These are phyloP conservation scores for Guyanaporus albipodus DNA, from an alignment of 768 basidiomycete genomes.

Conservation along the genomic window DNA sequence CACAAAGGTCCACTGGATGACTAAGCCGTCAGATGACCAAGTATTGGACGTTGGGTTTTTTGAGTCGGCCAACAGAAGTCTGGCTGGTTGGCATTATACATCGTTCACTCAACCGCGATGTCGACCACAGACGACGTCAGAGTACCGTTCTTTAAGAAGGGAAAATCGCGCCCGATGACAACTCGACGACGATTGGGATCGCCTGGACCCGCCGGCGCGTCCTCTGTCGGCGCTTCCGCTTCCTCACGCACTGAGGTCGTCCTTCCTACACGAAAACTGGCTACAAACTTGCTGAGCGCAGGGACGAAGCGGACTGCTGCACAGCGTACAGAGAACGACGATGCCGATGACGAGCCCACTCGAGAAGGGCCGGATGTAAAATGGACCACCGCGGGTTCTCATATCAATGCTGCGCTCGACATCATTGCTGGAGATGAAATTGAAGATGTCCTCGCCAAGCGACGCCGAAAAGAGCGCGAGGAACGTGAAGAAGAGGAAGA, in stretches of 20 bases:
- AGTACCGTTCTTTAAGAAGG: constrained; percentile 89
- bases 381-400: constrained; percentile 75
- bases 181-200: constrained; percentile 72
- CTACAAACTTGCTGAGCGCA: constrained; percentile 70
- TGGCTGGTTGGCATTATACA: too few species aligned
- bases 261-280: constrained; percentile 65
- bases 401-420: constrained; percentile 66
- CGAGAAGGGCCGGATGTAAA: constrained; percentile 59
- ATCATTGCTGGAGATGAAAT: constrained; percentile 82
- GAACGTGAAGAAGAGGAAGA: constrained; percentile 51
- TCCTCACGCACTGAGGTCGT: constrained; percentile 58
- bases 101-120: constrained; percentile 22
- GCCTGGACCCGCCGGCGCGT: constrained; percentile 36
- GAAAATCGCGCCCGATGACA: constrained; percentile 73
- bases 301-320: constrained; percentile 64
- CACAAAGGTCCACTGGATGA: constrained; percentile 7
- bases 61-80: too few species aligned
- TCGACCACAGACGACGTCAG: constrained; percentile 37
- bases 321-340: constrained; percentile 43
- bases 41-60: too few species aligned
- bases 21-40: constrained; percentile 18
- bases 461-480: constrained; percentile 51
- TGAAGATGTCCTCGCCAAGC: constrained; percentile 70
- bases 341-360: constrained; percentile 44
- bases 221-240: constrained; percentile 19